Evolutionary conservation across 2,329 filamentous ascomycete genomes (phyloP).

Genomic region (Sporothrix luriei): DNA sequence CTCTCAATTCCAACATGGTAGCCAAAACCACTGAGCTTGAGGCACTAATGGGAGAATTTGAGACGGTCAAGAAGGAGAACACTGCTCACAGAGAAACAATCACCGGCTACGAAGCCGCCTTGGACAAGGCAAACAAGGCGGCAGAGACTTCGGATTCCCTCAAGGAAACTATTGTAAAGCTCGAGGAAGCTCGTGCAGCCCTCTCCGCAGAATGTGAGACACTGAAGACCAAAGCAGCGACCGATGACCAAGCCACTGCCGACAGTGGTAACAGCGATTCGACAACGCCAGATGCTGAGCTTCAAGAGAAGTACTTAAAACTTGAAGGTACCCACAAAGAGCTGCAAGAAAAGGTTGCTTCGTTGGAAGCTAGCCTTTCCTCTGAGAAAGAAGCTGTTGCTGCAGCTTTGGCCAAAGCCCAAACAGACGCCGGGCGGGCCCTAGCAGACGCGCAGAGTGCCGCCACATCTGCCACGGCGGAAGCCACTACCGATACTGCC

Average conservation of each 20-base stretch:
- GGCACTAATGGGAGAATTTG: background rate
- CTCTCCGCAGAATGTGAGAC: slow-evolving; percentile 25
- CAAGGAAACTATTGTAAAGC: slow-evolving; percentile 15
- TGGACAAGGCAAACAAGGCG: slow-evolving; percentile 4
- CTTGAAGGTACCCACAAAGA: slow-evolving; percentile 23
- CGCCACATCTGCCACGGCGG: background rate
- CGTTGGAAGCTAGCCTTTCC: background rate
- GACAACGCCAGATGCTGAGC: background rate
- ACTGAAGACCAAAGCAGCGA: background rate
- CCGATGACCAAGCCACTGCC: background rate
- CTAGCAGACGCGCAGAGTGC: background rate
- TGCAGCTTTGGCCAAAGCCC: background rate
- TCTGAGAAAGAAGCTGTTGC: background rate
- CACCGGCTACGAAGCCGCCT: background rate
- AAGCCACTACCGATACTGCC: background rate
- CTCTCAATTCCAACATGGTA: slow-evolving; percentile 13
- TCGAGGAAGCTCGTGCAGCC: slow-evolving; percentile 21
- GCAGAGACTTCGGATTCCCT: background rate
- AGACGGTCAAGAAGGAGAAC: slow-evolving; percentile 23
- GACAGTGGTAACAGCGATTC: background rate
- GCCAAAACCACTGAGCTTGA: slow-evolving; percentile 12
- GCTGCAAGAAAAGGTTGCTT: slow-evolving; percentile 3
- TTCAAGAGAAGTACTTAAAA: slow-evolving; percentile 21
- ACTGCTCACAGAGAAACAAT: slow-evolving; percentile 4
- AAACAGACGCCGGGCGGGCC: background rate